Conservation (phyloP, 352 stramenopile species). For the Phytophthora pini region DNA sequence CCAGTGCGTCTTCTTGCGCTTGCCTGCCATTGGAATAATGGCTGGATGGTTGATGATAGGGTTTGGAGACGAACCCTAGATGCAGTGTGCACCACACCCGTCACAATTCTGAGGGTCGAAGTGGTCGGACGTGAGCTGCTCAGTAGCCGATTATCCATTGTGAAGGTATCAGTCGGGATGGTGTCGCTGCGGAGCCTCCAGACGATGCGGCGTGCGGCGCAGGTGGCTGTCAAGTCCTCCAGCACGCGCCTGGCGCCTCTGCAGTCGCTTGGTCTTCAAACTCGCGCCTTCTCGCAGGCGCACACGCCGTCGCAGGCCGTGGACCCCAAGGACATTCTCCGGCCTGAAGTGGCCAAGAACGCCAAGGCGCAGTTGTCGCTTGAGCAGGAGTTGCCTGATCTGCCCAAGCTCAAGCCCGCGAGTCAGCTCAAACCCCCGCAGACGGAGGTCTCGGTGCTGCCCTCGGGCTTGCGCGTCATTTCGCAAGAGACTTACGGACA, state of each 20-base stretch:
- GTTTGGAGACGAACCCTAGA: slow-evolving; percentile 9
- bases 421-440: slow-evolving; percentile 86
- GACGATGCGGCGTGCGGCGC: slow-evolving; percentile 37
- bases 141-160: slow-evolving; percentile 21
- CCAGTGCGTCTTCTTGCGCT: slow-evolving; percentile 81
- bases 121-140: slow-evolving; percentile 8
- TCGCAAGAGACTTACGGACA: slow-evolving; percentile 97
- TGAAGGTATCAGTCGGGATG: slow-evolving; percentile 13
- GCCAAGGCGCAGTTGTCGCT: slow-evolving; percentile 67
- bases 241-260: slow-evolving; percentile 3
- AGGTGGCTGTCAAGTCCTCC: slow-evolving; percentile 11
- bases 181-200: slow-evolving; percentile 39
- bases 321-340: slow-evolving; percentile 64
- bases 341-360: slow-evolving; percentile 42
- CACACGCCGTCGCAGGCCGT: slow-evolving; percentile 18
- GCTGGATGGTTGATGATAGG: slow-evolving; percentile 11
- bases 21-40: slow-evolving; percentile 44
- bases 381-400: slow-evolving; percentile 62
- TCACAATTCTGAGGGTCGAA: slow-evolving; percentile 21
- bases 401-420: slow-evolving; percentile 85
- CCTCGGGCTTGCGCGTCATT: slow-evolving; percentile 95
- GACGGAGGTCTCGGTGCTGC: slow-evolving; percentile 93
- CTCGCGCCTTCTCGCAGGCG: slow-evolving; percentile 54
- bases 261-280: slow-evolving; percentile 9
- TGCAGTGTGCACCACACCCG: slow-evolving; percentile 22